Conservation (phyloP, 2,329 filamentous ascomycete species). For the Rhinocladiella similis region DNA sequence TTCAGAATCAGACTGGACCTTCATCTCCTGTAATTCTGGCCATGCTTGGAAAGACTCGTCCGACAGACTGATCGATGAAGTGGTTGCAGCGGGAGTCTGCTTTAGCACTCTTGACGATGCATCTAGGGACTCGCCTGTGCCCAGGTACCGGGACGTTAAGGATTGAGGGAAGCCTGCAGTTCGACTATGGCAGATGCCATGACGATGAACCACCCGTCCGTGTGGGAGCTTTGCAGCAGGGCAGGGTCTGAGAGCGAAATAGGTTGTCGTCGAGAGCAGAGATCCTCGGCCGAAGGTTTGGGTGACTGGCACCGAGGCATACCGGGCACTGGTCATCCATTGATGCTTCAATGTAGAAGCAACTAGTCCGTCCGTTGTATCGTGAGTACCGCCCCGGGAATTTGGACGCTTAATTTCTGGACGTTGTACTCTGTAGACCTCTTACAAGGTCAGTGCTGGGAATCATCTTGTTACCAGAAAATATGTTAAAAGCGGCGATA, state of each 20-base stretch:
- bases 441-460: no score
- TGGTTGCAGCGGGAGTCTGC: not conserved
- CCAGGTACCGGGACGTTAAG: not conserved
- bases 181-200: constrained; percentile 2
- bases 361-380: not conserved
- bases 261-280: not conserved
- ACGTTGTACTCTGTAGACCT: not conserved
- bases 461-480: no score
- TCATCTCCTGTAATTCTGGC: not conserved
- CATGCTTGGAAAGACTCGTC: not conserved
- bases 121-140: not conserved
- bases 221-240: not conserved
- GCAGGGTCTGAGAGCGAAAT: not conserved
- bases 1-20: not conserved
- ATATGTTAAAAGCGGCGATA: not conserved
- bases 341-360: constrained; percentile 18
- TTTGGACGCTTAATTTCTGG: not conserved
- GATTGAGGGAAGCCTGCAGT: not conserved
- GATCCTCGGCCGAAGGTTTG: not conserved
- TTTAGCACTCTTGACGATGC: not conserved
- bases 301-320: not conserved
- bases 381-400: no score
- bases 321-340: constrained; percentile 22
- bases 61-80: not conserved
- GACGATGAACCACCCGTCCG: not conserved